These are phyloP conservation scores for Calocybe indica DNA, from an alignment of 768 basidiomycete species.

Conservation along the genomic window DNA sequence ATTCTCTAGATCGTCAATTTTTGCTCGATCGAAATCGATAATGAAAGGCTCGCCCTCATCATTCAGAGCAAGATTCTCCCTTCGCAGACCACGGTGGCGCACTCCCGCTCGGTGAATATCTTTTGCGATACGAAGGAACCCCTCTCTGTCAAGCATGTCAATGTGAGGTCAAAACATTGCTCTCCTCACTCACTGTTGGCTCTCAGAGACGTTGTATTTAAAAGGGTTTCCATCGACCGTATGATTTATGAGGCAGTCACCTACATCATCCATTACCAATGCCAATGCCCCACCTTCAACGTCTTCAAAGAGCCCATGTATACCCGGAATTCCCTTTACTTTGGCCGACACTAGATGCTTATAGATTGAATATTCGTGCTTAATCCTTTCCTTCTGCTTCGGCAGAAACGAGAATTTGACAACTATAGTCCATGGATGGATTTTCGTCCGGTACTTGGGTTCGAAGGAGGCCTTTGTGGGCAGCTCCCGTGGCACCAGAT, in stretches of 20 bases:
- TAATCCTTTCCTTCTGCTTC: neutral
- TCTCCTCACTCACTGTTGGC: too few species aligned
- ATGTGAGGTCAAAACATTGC: neutral
- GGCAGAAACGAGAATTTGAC: neutral
- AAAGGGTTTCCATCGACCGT: too few species aligned
- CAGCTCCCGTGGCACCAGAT: neutral
- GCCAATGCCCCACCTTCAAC: slow-evolving; percentile 1
- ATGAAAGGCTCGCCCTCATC: slow-evolving; percentile 12
- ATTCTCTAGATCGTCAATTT: too few species aligned
- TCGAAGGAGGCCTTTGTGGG: neutral
- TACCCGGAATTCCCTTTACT: neutral
- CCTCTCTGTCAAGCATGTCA: neutral
- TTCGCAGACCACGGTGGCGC: slow-evolving; percentile 18
- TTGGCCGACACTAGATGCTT: neutral
- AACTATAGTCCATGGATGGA: neutral
- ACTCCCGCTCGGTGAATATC: slow-evolving; percentile 18
- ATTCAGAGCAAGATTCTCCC: slow-evolving; percentile 16
- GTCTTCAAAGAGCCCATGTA: slow-evolving; percentile 9
- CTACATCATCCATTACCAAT: slow-evolving; percentile 5
- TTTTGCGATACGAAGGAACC: neutral
- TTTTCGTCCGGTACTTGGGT: neutral
- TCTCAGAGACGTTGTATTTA: too few species aligned
- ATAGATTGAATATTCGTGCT: neutral
- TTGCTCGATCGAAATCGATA: slow-evolving; percentile 20
- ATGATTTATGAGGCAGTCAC: neutral